Evolutionary conservation across 106 monocot species (phyloP), one percentile per base, ranked within the genome.

Genomic region (Phalaenopsis equestris): DNA sequence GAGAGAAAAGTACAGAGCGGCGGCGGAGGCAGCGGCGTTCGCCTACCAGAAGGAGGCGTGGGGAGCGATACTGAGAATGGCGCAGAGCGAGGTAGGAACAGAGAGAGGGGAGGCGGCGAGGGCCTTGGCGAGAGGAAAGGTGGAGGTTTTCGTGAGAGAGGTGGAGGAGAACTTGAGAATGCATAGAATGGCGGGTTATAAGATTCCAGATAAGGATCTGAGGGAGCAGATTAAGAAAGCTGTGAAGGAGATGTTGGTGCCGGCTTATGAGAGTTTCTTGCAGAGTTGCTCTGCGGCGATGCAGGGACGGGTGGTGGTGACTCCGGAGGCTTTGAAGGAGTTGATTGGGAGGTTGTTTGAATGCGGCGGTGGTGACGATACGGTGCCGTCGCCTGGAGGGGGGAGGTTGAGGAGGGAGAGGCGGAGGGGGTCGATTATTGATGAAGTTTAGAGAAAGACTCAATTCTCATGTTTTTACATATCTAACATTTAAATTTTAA

Each of bases 21-120:
- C 85, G 3, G 87, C 90, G 10, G 90, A 90, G 82, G 83, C 80
- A 74, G 85, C 90, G 2, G 87, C 90, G 11, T 90, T 76, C 42
- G 75, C 81, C 1, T 88, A 88, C 78, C 90, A 87, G 56, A 72
- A 80, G 2, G 73, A 80, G 6, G 80, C 79, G 21, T 86, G 83
- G 90, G 85, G 82, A 14, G 73, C 84, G 15, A 41, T 89, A 11
- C 77, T 89, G 45, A 42, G 55, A 21, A 10, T 84, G 23, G 52
- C 86, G 41, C 38, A 80, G 70, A 55, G 7, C 30, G 77, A 79
- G 38, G 56, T 1, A 7, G 80, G 23, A 19, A 36, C 19, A 18
- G 73, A 52, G 52, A 52, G 12, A 52, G 52, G 52, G 52, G 52
- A 19, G 23, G 67, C 23, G 45, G 82, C 8, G 41, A 41, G 73